Evolutionary conservation across 1,139 yeast species (phyloP), one percentile per base, ranked within the genome.

Genomic region (Taphrina flavorubra): DNA sequence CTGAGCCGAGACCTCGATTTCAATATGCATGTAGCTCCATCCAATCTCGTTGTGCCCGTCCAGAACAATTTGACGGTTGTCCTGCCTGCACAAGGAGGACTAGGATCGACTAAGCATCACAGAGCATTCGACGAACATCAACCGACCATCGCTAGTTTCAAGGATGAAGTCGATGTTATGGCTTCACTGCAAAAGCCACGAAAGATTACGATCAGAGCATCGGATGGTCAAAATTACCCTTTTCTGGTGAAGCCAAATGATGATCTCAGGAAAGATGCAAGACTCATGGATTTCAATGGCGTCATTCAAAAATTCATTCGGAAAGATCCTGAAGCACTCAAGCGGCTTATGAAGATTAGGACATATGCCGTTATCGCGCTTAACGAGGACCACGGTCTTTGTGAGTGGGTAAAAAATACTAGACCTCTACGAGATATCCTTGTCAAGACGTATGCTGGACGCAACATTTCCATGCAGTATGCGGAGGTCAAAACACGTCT

Each of bases 241-340:
- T 82, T 95, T 39, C 83, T 95, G 80, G 88, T 96, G 73, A 95
- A 95, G 77, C 85, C 87, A 8, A 85, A 87, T 72, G 99, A 95
- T 77, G 99, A 95, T 79, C 87, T 96, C 11, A 81, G 99, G 73
- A 96, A 95, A 76, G 99, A 95, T 80, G 96, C 97, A 5, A 89
- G 96, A 73, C 85, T 94, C 63, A 90, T 94, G 85, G 98, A 95
- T 74, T 88, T 95, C 74, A 92, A 97, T 0, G 86, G 92, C 0
- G 89, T 92, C 79, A 87, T 94, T 76, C 94, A 92, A 74, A 84
- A 91, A 72, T 77, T 94, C 51, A 80, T 95, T 68, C 78, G 82
- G 34, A 82, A 84, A 42, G 89, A 90, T 75, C 83, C 84, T 16
- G 96, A 88, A 69, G 87, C 97, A 0, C 83, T 88, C 61, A 86